A percentile compares a stretch with the other conserved stretches of the same genome.
Conservation (phyloP, 106 monocot species). For the Vanilla planifolia region DNA sequence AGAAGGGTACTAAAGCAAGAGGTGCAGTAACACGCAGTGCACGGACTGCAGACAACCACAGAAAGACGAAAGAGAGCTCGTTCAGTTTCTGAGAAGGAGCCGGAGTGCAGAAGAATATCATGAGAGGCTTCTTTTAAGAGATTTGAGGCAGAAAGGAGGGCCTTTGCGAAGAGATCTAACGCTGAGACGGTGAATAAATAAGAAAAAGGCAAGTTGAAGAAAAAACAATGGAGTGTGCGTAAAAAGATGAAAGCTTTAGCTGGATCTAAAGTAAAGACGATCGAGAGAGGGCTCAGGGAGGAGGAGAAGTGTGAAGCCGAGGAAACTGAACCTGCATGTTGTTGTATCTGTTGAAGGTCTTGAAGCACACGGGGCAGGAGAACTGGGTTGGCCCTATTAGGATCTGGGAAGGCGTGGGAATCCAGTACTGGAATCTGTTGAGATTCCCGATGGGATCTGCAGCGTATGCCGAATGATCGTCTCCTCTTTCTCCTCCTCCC, state of each 20-base stretch:
- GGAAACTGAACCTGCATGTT: slow-evolving; percentile 14
- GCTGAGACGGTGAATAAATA: no score
- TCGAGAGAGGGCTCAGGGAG: background rate
- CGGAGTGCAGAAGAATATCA: no score
- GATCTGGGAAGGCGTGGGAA: slow-evolving; percentile 67
- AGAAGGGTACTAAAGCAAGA: no score
- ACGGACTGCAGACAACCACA: no score
- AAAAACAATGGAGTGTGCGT: slow-evolving; percentile 20
- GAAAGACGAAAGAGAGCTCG: no score
- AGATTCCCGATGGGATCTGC: slow-evolving; percentile 44
- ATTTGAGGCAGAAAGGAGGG: background rate
- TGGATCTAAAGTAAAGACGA: background rate
- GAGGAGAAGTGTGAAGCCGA: background rate
- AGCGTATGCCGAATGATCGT: slow-evolving; percentile 18
- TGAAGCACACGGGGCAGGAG: slow-evolving; percentile 10
- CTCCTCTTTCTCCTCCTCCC: slow-evolving; percentile 13
- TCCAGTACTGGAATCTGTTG: slow-evolving; percentile 72
- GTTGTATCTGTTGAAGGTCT: slow-evolving; percentile 13
- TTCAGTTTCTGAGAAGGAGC: no score
- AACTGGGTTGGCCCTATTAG: slow-evolving; percentile 33
- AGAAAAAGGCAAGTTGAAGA: background rate
- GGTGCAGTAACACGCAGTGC: no score
- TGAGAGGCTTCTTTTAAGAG: background rate
- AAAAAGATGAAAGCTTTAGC: slow-evolving; percentile 13
- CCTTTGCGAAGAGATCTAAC: no score